Evolutionary conservation across 1,139 yeast species (phyloP).

Genomic region (Kurtzmaniella quercitrusa): DNA sequence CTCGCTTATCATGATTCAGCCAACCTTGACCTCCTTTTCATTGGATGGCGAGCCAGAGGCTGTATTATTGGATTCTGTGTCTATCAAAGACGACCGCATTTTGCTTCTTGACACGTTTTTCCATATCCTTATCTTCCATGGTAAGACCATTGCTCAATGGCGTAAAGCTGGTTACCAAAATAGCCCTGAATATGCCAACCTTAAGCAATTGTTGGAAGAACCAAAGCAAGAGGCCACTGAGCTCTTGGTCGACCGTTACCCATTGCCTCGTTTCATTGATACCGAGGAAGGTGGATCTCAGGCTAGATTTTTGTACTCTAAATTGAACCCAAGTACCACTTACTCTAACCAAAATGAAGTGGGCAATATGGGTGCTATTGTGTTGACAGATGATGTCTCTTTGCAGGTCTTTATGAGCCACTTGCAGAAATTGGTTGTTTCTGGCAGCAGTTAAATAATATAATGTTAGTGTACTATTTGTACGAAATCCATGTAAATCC

Average conservation of each 20-base stretch:
- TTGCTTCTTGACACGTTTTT: conserved; percentile 90
- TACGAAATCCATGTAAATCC: not conserved
- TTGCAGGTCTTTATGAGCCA: conserved; percentile 90
- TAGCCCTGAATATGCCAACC: conserved; percentile 82
- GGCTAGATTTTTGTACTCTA: conserved; percentile 92
- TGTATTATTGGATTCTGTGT: conserved; percentile 89
- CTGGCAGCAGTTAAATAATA: conserved; percentile 32
- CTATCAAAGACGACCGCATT: conserved; percentile 85
- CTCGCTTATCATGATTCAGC: conserved; percentile 96
- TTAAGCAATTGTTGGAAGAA: conserved; percentile 79
- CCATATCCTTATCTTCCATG: conserved; percentile 93
- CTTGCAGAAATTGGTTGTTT: conserved; percentile 76
- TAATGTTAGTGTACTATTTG: not conserved
- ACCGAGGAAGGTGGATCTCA: conserved; percentile 98
- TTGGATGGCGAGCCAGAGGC: conserved; percentile 83
- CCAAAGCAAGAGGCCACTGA: conserved; percentile 94
- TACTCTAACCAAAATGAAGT: conserved; percentile 59
- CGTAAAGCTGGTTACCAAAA: conserved; percentile 93
- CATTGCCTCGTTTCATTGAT: conserved; percentile 92
- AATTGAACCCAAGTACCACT: conserved; percentile 88
- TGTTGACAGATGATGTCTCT: conserved; percentile 91
- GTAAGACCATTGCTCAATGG: conserved; percentile 94
- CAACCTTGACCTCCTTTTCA: conserved; percentile 84
- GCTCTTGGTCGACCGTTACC: conserved; percentile 87
- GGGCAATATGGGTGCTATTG: conserved; percentile 64